Conservation (phyloP, 2,329 filamentous ascomycete genomes). For the Claviceps lovelessii region DNA sequence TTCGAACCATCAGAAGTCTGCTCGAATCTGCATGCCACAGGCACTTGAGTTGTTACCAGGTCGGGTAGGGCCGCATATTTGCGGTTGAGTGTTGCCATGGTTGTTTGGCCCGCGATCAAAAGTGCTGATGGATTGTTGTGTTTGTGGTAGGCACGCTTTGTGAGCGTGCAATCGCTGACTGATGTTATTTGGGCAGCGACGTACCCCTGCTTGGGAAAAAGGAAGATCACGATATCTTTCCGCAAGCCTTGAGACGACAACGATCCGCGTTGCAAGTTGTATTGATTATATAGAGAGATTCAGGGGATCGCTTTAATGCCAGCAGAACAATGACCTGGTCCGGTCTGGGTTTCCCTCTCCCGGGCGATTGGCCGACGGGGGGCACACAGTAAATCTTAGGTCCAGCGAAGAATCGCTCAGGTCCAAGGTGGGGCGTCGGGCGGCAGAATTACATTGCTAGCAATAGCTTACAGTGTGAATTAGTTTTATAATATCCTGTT, state of each 20-base stretch:
- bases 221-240: not conserved
- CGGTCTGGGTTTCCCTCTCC: too few relatives aligned
- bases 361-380: not conserved
- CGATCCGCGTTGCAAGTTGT: not conserved
- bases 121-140: not conserved
- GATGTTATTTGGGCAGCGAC: not conserved
- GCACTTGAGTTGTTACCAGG: constrained; percentile 37
- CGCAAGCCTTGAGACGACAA: not conserved
- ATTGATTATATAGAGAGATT: not conserved
- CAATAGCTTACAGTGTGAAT: too few relatives aligned
- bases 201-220: not conserved
- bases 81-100: constrained; percentile 47
- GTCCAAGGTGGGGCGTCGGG: too few relatives aligned
- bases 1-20: constrained; percentile 10
- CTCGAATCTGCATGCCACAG: constrained; percentile 5
- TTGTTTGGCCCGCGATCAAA: not conserved
- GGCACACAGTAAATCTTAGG: too few relatives aligned
- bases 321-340: too few relatives aligned
- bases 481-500: too few relatives aligned
- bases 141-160: not conserved
- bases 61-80: constrained; percentile 76
- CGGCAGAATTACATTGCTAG: too few relatives aligned
- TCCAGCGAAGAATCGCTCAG: too few relatives aligned
- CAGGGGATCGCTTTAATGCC: not conserved
- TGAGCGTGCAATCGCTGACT: not conserved